phyloP scores from a whole-genome alignment of 1,284 basidiomycete species.

The Mrakiaceae sp. region DNA sequence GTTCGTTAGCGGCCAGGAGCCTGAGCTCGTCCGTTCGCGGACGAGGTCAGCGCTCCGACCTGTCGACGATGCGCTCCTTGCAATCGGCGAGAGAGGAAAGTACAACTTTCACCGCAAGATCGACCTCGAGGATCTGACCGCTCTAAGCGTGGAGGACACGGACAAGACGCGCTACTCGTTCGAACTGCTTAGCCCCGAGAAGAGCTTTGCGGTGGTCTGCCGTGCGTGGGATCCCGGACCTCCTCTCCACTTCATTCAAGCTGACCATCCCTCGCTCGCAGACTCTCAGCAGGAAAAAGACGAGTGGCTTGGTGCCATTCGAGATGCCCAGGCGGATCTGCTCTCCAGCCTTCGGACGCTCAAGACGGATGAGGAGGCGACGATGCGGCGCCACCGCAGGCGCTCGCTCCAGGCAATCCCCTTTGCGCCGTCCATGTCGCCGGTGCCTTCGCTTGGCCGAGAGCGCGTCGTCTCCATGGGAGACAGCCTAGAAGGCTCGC shows the following conservation, averaged over 20 bases:
- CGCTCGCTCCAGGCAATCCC: slow-evolving; percentile 60
- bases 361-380: slow-evolving; percentile 43
- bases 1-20: background rate
- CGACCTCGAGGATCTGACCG: slow-evolving; percentile 62
- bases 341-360: slow-evolving; percentile 34
- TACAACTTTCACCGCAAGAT: slow-evolving; percentile 59
- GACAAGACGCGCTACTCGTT: slow-evolving; percentile 42
- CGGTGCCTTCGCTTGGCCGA: slow-evolving; percentile 24
- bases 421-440: slow-evolving; percentile 34
- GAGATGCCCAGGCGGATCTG: slow-evolving; percentile 58
- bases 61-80: background rate
- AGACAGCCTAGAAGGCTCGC: background rate
- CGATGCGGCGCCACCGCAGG: slow-evolving; percentile 59
- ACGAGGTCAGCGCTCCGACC: background rate
- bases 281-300: slow-evolving; percentile 49
- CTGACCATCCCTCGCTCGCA: slow-evolving; percentile 23
- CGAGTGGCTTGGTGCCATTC: slow-evolving; percentile 56
- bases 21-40: background rate
- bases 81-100: slow-evolving; percentile 39
- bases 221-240: slow-evolving; percentile 37
- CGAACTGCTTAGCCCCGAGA: slow-evolving; percentile 61
- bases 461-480: background rate
- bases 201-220: slow-evolving; percentile 63
- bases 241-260: slow-evolving; percentile 5
- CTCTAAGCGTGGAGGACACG: slow-evolving; percentile 49